Conservation (phyloP, 805 yeast genomes). For the Ogataea philodendri region DNA sequence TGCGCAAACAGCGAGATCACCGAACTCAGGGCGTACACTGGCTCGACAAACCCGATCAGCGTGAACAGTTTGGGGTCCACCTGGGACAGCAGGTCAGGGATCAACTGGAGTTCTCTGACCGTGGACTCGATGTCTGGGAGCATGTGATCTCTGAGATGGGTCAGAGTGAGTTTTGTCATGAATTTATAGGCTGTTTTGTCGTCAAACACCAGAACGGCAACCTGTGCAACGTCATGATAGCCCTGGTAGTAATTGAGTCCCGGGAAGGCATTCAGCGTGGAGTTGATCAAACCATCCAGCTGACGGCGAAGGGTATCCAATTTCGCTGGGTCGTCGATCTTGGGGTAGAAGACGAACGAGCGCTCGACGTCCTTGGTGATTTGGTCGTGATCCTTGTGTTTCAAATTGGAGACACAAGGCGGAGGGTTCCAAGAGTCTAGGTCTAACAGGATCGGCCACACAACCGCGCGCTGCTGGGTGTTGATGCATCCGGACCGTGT, state of each 20-base stretch:
- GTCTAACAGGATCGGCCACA: constrained; percentile 54
- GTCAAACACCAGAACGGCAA: constrained; percentile 54
- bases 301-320: constrained; percentile 37
- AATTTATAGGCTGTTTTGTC: constrained; percentile 40
- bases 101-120: constrained; percentile 58
- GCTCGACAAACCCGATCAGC: constrained; percentile 44
- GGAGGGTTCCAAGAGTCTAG: constrained; percentile 19
- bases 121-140: constrained; percentile 65
- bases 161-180: constrained; percentile 55
- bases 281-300: constrained; percentile 45
- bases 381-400: constrained; percentile 75
- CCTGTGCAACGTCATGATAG: constrained; percentile 79
- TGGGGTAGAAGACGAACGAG: constrained; percentile 51
- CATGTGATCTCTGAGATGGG: constrained; percentile 83
- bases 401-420: constrained; percentile 17
- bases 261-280: constrained; percentile 60
- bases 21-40: constrained; percentile 72
- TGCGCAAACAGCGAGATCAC: constrained; percentile 78
- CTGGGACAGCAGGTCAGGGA: constrained; percentile 57
- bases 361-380: constrained; percentile 75
- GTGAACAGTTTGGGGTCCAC: constrained; percentile 46
- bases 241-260: constrained; percentile 84
- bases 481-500: constrained; percentile 49
- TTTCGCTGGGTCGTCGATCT: constrained; percentile 19
- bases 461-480: constrained; percentile 38